Evolutionary conservation across 148 eudicot genomes (phyloP).

Genomic region (Polygonum aviculare): DNA sequence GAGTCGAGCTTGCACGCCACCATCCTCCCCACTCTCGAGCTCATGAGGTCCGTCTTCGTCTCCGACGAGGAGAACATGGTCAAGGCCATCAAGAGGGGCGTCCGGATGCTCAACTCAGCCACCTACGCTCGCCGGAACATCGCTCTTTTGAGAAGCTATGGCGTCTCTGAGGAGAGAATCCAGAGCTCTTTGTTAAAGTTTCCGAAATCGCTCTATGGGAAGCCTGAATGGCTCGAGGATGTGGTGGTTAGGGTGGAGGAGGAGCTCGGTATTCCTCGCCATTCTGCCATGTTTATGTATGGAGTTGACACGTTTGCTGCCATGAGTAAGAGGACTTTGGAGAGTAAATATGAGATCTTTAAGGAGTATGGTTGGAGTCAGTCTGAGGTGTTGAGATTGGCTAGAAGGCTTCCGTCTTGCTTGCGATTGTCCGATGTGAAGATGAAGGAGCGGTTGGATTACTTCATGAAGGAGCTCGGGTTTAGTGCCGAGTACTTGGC

Average conservation of each 20-base stretch:
- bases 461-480: conserved; percentile 9
- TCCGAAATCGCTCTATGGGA: neutral
- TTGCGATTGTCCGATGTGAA: neutral
- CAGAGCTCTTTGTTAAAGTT: neutral
- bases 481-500: conserved; percentile 6
- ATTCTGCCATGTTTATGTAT: conserved; percentile 9
- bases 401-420: neutral
- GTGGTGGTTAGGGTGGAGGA: conserved; percentile 1
- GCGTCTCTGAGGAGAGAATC: neutral
- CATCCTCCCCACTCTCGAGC: neutral
- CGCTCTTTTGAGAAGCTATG: conserved; percentile 5
- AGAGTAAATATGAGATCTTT: conserved; percentile 1
- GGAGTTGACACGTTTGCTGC: conserved; percentile 1
- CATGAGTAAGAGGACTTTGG: neutral
- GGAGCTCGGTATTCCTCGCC: conserved; percentile 6
- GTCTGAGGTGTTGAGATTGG: neutral
- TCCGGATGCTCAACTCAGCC: conserved; percentile 4
- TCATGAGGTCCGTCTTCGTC: neutral
- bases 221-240: neutral
- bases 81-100: conserved; percentile 1
- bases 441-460: neutral
- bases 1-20: conserved; percentile 7
- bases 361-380: neutral
- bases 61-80: neutral
- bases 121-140: neutral